A percentile compares a stretch with the other conserved stretches of the same genome.
Evolutionary conservation across 345 rosid species (phyloP).

Genomic region (Erodium maritimum): DNA sequence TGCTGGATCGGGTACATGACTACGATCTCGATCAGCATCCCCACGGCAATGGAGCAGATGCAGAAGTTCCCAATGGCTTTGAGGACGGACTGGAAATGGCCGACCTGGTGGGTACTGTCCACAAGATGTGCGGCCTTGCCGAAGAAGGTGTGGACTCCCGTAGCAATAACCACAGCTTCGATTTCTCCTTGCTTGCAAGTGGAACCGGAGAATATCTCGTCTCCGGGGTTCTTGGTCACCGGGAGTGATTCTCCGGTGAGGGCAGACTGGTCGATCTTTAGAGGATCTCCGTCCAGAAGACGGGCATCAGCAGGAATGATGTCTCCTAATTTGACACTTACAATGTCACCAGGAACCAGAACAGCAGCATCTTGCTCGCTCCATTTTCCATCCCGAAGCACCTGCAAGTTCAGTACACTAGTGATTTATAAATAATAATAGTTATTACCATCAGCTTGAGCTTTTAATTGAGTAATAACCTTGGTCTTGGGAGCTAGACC

Average conservation of each 20-base stretch:
- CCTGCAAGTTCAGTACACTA: no score
- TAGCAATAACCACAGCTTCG: slow-evolving; percentile 77
- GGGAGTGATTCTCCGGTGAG: no score
- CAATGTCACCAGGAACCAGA: slow-evolving; percentile 75
- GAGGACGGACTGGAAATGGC: slow-evolving; percentile 73
- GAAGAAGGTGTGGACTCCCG: slow-evolving; percentile 78
- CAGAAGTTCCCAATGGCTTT: slow-evolving; percentile 87
- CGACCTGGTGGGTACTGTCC: slow-evolving; percentile 73
- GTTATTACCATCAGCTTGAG: no score
- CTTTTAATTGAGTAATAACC: no score
- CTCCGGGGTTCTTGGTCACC: no score
- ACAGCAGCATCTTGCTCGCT: slow-evolving; percentile 65
- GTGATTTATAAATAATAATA: no score
- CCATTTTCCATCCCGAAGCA: slow-evolving; percentile 71
- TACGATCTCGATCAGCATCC: slow-evolving; percentile 54
- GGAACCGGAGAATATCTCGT: slow-evolving; percentile 69
- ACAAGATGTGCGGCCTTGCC: slow-evolving; percentile 93
- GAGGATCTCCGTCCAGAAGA: slow-evolving; percentile 73
- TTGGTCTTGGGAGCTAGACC: slow-evolving; percentile 79
- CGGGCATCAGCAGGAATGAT: slow-evolving; percentile 90
- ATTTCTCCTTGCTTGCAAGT: slow-evolving; percentile 88
- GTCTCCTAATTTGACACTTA: slow-evolving; percentile 73
- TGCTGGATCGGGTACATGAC: slow-evolving; percentile 78
- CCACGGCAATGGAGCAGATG: slow-evolving; percentile 56
- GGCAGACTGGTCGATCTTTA: slow-evolving; percentile 65